phyloP scores from a whole-genome alignment of 768 basidiomycete species.

The Strobilomyces confusus region DNA sequence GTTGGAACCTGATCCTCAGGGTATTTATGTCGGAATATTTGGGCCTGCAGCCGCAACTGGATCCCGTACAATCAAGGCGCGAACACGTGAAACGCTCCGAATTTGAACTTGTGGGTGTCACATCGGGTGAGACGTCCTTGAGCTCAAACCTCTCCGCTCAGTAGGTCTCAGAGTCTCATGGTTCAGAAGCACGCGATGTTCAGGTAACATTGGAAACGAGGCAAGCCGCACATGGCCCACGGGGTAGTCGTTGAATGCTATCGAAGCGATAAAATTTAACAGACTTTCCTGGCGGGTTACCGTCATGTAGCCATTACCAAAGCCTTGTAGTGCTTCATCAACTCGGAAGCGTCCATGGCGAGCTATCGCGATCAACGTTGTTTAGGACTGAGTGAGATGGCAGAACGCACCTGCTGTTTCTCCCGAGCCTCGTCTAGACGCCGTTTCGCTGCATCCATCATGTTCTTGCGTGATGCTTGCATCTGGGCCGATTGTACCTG shows the following conservation, averaged over 20 bases:
- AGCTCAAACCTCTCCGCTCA: conserved; percentile 9
- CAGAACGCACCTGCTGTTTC: conserved; percentile 32
- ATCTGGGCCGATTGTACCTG: conserved; percentile 30
- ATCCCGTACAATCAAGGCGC: conserved; percentile 23
- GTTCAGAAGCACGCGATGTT: background rate
- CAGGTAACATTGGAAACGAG: too few relatives aligned
- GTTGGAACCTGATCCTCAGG: conserved; percentile 87
- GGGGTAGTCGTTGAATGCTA: too few relatives aligned
- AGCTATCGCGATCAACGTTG: conserved; percentile 23
- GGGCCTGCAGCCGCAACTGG: conserved; percentile 52
- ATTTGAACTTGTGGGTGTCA: conserved; percentile 45
- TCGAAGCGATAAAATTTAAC: background rate
- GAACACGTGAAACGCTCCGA: conserved; percentile 35
- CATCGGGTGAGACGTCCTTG: background rate
- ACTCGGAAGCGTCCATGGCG: conserved; percentile 18
- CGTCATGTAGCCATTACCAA: conserved; percentile 26
- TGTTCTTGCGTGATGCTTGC: conserved; percentile 31
- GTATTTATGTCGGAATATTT: conserved; percentile 92
- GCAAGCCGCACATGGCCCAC: too few relatives aligned
- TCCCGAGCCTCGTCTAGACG: conserved; percentile 37
- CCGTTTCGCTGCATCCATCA: conserved; percentile 31
- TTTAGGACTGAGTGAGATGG: background rate
- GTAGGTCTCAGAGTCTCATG: conserved; percentile 20
- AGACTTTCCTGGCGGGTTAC: conserved; percentile 3
- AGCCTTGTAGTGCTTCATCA: conserved; percentile 34